Conservation (phyloP, 306 rosid species). For the Begonia masoniana region DNA sequence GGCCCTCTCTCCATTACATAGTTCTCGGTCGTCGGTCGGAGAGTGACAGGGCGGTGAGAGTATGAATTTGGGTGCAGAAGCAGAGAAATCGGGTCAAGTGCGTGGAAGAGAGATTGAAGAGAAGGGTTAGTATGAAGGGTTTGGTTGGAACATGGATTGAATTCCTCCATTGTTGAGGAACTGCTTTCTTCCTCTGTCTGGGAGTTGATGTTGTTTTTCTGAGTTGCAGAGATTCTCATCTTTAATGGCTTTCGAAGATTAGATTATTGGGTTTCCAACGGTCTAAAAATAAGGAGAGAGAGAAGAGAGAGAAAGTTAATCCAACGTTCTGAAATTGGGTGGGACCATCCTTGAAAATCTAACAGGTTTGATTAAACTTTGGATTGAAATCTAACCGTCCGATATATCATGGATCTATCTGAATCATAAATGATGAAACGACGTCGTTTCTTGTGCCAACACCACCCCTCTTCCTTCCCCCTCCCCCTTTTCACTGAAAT, state of each 20-base stretch:
- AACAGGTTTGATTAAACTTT: slow-evolving; percentile 1
- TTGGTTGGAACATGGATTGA: slow-evolving; percentile 15
- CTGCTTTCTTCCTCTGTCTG: slow-evolving; percentile 3
- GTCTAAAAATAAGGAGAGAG: slow-evolving; percentile 23
- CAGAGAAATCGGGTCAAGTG: slow-evolving; percentile 62
- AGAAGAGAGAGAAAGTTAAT: slow-evolving; percentile 2
- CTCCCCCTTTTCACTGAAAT: too few species aligned
- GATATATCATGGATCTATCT: not conserved
- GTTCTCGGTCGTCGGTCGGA: slow-evolving; percentile 28
- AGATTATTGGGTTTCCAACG: slow-evolving; percentile 30
- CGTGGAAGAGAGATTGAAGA: slow-evolving; percentile 29
- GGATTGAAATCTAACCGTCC: slow-evolving; percentile 14
- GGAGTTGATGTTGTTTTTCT: not conserved
- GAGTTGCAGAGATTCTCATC: slow-evolving; percentile 5
- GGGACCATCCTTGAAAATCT: slow-evolving; percentile 12
- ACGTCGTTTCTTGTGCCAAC: too few species aligned
- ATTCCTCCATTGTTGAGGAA: slow-evolving; percentile 35
- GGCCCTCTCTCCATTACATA: slow-evolving; percentile 64
- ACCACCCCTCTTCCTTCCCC: not conserved
- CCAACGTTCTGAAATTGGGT: slow-evolving; percentile 31
- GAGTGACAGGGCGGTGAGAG: slow-evolving; percentile 24
- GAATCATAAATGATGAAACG: not conserved
- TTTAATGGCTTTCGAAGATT: slow-evolving; percentile 12
- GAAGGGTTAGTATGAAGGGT: slow-evolving; percentile 16
- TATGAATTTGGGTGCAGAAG: slow-evolving; percentile 38